Evolutionary conservation across 345 rosid species (phyloP).

Genomic region (Hirschfeldia incana): DNA sequence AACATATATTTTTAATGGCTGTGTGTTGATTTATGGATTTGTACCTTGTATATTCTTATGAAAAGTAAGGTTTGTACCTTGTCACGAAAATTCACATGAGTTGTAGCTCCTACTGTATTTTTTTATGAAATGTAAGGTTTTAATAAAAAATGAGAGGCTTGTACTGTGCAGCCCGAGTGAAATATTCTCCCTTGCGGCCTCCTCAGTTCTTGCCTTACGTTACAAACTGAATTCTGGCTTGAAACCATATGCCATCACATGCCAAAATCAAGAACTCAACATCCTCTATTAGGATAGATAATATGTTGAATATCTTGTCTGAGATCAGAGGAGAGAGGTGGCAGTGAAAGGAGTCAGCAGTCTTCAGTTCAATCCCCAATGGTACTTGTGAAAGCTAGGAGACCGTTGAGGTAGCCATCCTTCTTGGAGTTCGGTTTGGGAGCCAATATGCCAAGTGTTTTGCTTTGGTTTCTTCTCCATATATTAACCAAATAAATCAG

Average conservation of each 20-base stretch:
- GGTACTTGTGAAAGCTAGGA: slow-evolving; percentile 70
- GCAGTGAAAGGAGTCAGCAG: slow-evolving; percentile 36
- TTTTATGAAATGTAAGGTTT: too few relatives aligned
- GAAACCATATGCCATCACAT: slow-evolving; percentile 87
- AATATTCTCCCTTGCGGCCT: slow-evolving; percentile 32
- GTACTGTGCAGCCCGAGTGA: too few relatives aligned
- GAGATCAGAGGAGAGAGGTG: slow-evolving; percentile 63
- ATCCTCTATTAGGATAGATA: slow-evolving; percentile 55
- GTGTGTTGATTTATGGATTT: too few relatives aligned
- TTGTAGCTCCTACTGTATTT: too few relatives aligned
- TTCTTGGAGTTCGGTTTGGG: slow-evolving; percentile 95
- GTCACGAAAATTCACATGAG: too few relatives aligned
- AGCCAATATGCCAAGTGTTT: slow-evolving; percentile 89
- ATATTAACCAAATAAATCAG: slow-evolving; percentile 86
- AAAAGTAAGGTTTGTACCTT: too few relatives aligned
- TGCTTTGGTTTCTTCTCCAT: slow-evolving; percentile 97
- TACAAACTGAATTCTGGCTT: slow-evolving; percentile 79
- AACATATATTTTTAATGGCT: too few relatives aligned
- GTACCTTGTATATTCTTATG: too few relatives aligned
- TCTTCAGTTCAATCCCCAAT: slow-evolving; percentile 71
- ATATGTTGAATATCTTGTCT: slow-evolving; percentile 76
- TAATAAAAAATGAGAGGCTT: too few relatives aligned
- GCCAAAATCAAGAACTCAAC: slow-evolving; percentile 81
- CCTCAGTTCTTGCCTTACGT: slow-evolving; percentile 65
- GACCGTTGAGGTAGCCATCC: slow-evolving; percentile 23